Evolutionary conservation across 495 filamentous ascomycete genomes (phyloP).

Genomic region (Tuber melanosporum): DNA sequence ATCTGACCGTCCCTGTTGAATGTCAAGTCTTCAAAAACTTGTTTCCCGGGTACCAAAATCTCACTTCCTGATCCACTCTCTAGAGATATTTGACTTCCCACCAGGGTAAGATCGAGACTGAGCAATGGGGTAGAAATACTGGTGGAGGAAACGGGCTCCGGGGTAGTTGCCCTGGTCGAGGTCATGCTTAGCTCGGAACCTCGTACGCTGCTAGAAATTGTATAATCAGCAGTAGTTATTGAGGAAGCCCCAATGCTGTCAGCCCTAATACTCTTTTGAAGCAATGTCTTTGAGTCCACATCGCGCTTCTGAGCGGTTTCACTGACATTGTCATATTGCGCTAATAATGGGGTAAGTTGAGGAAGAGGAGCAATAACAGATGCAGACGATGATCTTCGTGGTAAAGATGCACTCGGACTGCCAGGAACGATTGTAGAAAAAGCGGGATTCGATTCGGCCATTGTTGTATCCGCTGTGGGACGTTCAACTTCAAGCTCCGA

Average conservation of each 20-base stretch:
- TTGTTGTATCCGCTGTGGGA: conserved; percentile 13
- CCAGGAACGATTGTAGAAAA: conserved; percentile 5
- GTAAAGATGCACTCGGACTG: not conserved
- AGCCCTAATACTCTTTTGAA: conserved; percentile 39
- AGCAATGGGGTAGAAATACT: conserved; percentile 38
- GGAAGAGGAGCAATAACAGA: conserved; percentile 41
- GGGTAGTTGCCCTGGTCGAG: conserved; percentile 86
- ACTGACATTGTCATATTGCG: conserved; percentile 29
- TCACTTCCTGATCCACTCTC: conserved; percentile 44
- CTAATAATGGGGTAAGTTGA: conserved; percentile 35
- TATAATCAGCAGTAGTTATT: conserved; percentile 61
- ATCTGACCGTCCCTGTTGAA: conserved; percentile 93
- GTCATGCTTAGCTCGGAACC: conserved; percentile 75
- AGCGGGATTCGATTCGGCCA: conserved; percentile 7
- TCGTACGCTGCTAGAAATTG: conserved; percentile 64
- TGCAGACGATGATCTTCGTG: conserved; percentile 31
- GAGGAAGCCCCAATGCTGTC: conserved; percentile 49
- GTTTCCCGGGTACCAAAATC: conserved; percentile 69
- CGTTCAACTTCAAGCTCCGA: not conserved
- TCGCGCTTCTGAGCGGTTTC: conserved; percentile 13
- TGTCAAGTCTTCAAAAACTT: conserved; percentile 80
- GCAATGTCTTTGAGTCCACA: conserved; percentile 8
- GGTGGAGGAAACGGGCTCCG: conserved; percentile 51
- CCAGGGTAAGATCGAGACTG: conserved; percentile 27
- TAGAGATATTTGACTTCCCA: conserved; percentile 32